Base-by-base conservation (phyloP, 1,284 basidiomycete species). In the Cryptococcus sp. region DNA sequence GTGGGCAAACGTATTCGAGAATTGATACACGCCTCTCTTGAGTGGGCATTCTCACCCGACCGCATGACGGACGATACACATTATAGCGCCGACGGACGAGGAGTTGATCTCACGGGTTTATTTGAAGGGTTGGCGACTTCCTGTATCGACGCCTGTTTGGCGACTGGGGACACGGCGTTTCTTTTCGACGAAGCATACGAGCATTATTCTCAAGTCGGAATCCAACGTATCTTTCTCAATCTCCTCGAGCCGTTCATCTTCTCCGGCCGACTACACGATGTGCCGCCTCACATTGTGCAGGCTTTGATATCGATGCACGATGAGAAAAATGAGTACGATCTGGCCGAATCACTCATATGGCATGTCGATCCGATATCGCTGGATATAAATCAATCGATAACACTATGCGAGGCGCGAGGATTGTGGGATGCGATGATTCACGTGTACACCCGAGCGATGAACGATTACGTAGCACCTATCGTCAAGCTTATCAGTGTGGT, bases 391-490 rank as follows among this genome's bases (percentile, higher is more conserved):
- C 96, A 98, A 77, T 89, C 89, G 0, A 87, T 98, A 60, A 83
- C 79, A 17, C 81, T 99, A 4, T 99, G 96, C 71, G 87, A 91
- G 69, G 82, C 81, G 54, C 85, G 92, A 68, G 82, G 83, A 29
- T 83, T 99, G 2, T 97, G 93, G 80, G 95, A 98, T 71, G 94
- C 95, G 0, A 83, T 99, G 59, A 89, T 95, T 60, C 94, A 97
- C 73, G 88, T 99, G 39, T 96, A 93, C 77, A 96, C 89, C 13
- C 84, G 87, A 41, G 91, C 92, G 2, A 79, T 99, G 68, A 82
- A 82, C 57, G 96, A 99, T 74, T 97, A 89, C 66, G 86, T 93
- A 22, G 86, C 91, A 1, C 95, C 96, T 0, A 79, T 98, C 6
- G 89, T 95, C 56, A 89, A 93, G 67, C 81, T 98, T 11, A 80